Base-by-base conservation (phyloP, 306 rosid species). In the Pyrus betulifolia region DNA sequence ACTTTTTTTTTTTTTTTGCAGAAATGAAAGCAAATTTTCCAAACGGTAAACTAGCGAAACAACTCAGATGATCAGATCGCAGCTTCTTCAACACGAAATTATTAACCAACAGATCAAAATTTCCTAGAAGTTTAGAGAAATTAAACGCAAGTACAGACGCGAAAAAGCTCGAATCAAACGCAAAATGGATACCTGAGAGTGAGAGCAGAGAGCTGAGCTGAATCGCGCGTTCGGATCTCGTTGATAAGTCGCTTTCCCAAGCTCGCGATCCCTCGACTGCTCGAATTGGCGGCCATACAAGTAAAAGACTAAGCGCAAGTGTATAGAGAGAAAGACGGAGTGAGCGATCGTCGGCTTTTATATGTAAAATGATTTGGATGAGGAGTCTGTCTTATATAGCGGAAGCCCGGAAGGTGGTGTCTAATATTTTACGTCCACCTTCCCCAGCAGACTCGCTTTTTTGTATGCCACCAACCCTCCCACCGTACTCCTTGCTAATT, bases 231-330 rank as follows among this genome's bases (percentile, higher is more conserved):
- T 88, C 89, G 82, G 93, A 91, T 91, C 94, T 87, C 90, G 81
- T 78, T 70, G 35, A 80, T 76, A 79, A 87, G 58, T 54, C 90
- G 86, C 86, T 93, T 93, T 74, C 97, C 91, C 67, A 93, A 81
- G 86, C 57, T 73, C 66, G 85, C 88, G 85, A 93, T 88, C 85
- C 83, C 84, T 90, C 96, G 89, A 84, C 90, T 79, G 51, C 86
- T 86, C 78, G 92, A 87, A 87, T 91, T 93, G 91, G 97, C 92
- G 88, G 98, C 98, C 98, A 93, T 93, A 87, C 97, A 93, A 93
- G 22, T 64, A 33, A 49, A 49, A 28, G 23, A 80, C 74, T 27
- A 30, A 33, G 49, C 18, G 49, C 62, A 10, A 35, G 67, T 17
- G 51, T 28, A 33, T 6, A 52, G 52, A 54, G 11, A 31, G 33